Evolutionary conservation across 2,329 filamentous ascomycete genomes (phyloP).

Genomic region (Talaromyces sp.): DNA sequence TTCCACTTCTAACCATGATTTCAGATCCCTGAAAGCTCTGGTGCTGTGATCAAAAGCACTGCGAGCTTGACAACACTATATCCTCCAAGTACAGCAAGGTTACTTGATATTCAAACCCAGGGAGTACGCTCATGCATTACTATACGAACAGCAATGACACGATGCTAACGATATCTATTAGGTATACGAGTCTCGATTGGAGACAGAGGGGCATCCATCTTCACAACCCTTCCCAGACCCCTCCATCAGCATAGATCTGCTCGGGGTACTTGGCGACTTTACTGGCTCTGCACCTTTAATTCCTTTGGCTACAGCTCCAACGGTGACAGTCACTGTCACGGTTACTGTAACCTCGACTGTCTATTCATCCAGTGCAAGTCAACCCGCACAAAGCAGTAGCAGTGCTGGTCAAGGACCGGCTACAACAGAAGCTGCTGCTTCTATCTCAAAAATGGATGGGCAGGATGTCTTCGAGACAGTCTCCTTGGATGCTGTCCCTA

Average conservation of each 20-base stretch:
- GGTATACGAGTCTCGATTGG: constrained; percentile 29
- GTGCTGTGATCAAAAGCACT: constrained; percentile 4
- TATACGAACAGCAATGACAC: background rate
- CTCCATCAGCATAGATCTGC: background rate
- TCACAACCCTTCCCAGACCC: constrained; percentile 11
- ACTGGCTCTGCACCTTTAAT: background rate
- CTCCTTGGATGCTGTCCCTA: constrained; percentile 33
- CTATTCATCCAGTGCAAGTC: background rate
- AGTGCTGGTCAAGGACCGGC: background rate
- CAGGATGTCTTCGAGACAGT: constrained; percentile 43
- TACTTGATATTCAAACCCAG: constrained; percentile 23
- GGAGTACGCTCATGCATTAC: constrained; percentile 26
- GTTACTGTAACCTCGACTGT: background rate
- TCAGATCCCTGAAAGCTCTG: background rate
- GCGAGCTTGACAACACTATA: constrained; percentile 31
- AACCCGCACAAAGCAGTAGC: background rate
- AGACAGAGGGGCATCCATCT: constrained; percentile 27
- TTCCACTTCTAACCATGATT: background rate
- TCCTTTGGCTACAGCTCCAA: background rate
- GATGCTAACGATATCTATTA: constrained; percentile 13
- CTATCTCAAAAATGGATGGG: constrained; percentile 24
- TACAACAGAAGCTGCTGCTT: background rate
- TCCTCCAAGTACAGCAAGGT: constrained; percentile 27
- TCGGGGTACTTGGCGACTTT: background rate
- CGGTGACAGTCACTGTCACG: constrained; percentile 6